Conservation (phyloP, 768 basidiomycete genomes). For the Termitomyces sp. region DNA sequence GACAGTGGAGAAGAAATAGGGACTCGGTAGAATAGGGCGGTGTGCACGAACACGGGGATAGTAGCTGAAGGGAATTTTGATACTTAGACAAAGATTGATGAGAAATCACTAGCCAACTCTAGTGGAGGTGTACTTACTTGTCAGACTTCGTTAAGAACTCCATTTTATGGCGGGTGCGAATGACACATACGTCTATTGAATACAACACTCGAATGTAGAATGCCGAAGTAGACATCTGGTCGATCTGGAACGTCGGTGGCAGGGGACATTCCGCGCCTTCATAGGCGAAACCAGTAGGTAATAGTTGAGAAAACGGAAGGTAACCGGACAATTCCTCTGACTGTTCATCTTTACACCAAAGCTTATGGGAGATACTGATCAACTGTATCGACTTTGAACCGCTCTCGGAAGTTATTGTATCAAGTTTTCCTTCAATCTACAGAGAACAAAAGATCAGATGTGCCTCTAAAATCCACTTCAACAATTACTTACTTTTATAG, state of each 20-base stretch:
- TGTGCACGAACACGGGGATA: constrained; percentile 48
- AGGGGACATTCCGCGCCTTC: constrained; percentile 25
- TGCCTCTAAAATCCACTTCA: background rate
- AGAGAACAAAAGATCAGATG: background rate
- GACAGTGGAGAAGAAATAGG: constrained; percentile 49
- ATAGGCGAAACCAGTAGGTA: constrained; percentile 43
- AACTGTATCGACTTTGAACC: constrained; percentile 29
- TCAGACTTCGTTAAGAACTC: constrained; percentile 41
- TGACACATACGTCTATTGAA: constrained; percentile 36
- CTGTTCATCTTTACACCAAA: constrained; percentile 25
- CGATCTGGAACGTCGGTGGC: constrained; percentile 42
- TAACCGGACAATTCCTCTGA: constrained; percentile 20
- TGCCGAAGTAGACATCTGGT: constrained; percentile 26
- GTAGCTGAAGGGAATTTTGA: constrained; percentile 46
- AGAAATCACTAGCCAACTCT: background rate
- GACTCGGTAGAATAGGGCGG: constrained; percentile 41
- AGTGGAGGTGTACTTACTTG: constrained; percentile 27
- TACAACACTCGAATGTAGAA: constrained; percentile 39
- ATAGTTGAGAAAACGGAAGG: constrained; percentile 34
- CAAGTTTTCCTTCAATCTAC: constrained; percentile 39
- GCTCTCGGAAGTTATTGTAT: constrained; percentile 29
- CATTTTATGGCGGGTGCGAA: constrained; percentile 30
- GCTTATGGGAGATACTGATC: constrained; percentile 22
- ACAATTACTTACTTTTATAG: constrained; percentile 33
- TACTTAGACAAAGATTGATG: constrained; percentile 21